A percentile compares a stretch with the other conserved stretches of the same genome.
phyloP scores from a whole-genome alignment of 179 eudicot genomes.

The Spergularia azorica region DNA sequence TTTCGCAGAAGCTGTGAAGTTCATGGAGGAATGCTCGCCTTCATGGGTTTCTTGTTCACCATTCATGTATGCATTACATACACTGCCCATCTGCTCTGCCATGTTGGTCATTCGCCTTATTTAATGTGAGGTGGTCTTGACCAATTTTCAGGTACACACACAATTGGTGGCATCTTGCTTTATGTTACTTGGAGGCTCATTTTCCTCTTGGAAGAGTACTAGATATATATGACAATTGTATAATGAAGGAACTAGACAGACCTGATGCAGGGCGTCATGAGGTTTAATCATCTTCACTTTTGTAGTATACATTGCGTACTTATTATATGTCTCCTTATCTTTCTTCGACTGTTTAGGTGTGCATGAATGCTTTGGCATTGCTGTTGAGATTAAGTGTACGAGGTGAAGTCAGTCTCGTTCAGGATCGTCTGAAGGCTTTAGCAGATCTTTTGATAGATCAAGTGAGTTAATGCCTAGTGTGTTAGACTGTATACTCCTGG shows the following conservation, averaged over 20 bases:
- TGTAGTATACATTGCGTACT: neutral
- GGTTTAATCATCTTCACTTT: conserved; percentile 23
- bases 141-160: conserved; percentile 64
- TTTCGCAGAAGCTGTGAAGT: conserved; percentile 81
- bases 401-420: conserved; percentile 50
- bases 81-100: neutral
- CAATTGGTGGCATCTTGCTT: conserved; percentile 99
- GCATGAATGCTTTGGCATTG: conserved; percentile 75
- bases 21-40: conserved; percentile 78
- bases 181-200: conserved; percentile 89
- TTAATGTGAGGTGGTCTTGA: conserved; percentile 9
- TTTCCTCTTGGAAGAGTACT: conserved; percentile 56
- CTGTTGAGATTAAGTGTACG: conserved; percentile 66
- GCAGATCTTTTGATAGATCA: conserved; percentile 56
- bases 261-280: conserved; percentile 35
- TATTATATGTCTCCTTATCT: conserved; percentile 3
- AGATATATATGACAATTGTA: conserved; percentile 64
- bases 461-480: conserved; percentile 46
- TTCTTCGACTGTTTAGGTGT: conserved; percentile 48
- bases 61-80: conserved; percentile 57
- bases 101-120: neutral
- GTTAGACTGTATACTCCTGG: neutral
- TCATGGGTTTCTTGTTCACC: conserved; percentile 75
- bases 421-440: conserved; percentile 57
- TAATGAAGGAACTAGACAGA: conserved; percentile 36